Conservation (phyloP, 2,329 filamentous ascomycete species). For the Exophiala phaeomuriformis region DNA sequence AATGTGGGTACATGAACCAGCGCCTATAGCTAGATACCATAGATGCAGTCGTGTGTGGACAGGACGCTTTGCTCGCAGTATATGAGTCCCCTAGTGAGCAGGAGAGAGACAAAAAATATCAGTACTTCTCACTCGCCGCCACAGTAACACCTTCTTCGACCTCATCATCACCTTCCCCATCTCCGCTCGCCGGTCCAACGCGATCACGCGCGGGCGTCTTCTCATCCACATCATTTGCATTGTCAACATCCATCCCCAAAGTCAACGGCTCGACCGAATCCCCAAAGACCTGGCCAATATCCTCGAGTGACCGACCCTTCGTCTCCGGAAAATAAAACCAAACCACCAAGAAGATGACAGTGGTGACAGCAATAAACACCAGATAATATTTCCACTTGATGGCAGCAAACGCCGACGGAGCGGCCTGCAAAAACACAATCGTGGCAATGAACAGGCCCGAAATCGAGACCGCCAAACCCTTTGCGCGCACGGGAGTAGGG, state of each 20-base stretch:
- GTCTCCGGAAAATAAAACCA: conserved; percentile 66
- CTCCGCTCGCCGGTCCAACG: not conserved
- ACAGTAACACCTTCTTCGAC: not conserved
- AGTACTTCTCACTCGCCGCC: no score
- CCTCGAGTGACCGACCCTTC: not conserved
- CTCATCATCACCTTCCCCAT: not conserved
- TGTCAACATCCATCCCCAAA: not conserved
- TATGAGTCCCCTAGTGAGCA: no score
- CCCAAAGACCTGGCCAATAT: not conserved
- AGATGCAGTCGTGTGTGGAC: no score
- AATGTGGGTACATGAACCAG: no score
- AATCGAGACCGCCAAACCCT: conserved; percentile 40
- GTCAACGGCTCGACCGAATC: not conserved
- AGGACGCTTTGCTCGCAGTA: no score
- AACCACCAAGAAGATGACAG: conserved; percentile 59
- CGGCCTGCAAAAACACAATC: conserved; percentile 13
- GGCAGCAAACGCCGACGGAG: conserved; percentile 28
- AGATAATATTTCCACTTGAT: conserved; percentile 32
- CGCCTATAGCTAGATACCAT: not conserved
- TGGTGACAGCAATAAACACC: conserved; percentile 21
- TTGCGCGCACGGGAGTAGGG: conserved; percentile 61
- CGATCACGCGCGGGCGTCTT: not conserved
- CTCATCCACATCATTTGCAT: not conserved
- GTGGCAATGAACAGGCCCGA: conserved; percentile 13
- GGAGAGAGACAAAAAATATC: no score